Evolutionary conservation across 2,329 filamentous ascomycete genomes (phyloP), one percentile per base, ranked within the genome.

Genomic region (Paramyrothecium sp.): DNA sequence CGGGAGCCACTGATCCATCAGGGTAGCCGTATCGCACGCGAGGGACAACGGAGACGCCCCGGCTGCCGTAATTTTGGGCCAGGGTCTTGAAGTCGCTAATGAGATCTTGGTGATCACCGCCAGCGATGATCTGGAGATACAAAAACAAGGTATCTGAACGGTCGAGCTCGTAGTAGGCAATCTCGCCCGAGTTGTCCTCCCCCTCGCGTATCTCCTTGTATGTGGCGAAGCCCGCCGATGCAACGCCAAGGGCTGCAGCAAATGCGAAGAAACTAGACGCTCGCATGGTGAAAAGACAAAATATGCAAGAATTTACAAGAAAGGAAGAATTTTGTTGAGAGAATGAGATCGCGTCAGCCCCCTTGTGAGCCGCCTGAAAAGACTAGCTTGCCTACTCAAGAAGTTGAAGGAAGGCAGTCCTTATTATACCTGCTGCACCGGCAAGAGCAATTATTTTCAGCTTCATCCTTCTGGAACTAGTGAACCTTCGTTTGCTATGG

Each of bases 151-250:
- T 58, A 51, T 53, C 46, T 8, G 60, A 59, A 19, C 55, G 55
- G 38, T 55, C 53, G 3, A 61, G 53, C 12, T 38, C 30, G n/a
- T 20, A 21, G 51, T 62, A 58, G 17, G 30, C 34, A 38, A 62
- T 56, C 4, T 49, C 48, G 11, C 26, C 50, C 12, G 52, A 53
- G 53, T 62, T 61, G 51, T 62, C 60, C 8, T 10, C 20, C 5
- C 56, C 58, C n/a, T 58, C 57, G 17, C 46, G 51, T 22, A 62
- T 59, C 30, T 61, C 58, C 51, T 56, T 60, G 55, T 62, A 62
- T 8, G 55, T 59, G 10, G 58, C 54, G 53, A 60, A 61, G 8
- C 60, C 60, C 5, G 47, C 47, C 7, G 47, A 4, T 13, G 47
- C 47, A n/a, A 46, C 26, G 26, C 26, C 26, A 10, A 30, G 26